Evolutionary conservation across 805 yeast species (phyloP).

Genomic region (Candida sithepensis): DNA sequence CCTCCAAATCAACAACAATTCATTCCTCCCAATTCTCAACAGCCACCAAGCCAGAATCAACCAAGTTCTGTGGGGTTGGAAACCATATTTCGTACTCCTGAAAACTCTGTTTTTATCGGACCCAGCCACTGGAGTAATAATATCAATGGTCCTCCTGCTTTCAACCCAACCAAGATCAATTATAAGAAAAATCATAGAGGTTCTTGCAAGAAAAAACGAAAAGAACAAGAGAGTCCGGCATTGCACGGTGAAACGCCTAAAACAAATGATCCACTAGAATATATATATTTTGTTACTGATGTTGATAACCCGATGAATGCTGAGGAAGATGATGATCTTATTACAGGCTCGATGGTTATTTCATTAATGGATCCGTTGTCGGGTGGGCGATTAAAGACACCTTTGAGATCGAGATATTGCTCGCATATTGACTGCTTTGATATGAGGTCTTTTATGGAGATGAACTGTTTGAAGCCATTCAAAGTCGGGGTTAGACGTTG

Average conservation of each 20-base stretch:
- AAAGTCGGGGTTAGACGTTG: slow-evolving; percentile 20
- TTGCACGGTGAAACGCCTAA: too few species aligned
- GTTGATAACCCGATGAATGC: neutral
- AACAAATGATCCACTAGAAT: neutral
- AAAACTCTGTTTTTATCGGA: neutral
- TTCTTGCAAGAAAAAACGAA: too few species aligned
- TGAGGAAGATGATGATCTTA: slow-evolving; percentile 28
- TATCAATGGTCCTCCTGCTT: neutral
- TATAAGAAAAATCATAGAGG: neutral
- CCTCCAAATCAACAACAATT: neutral
- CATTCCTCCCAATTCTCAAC: neutral
- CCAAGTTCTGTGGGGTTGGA: neutral
- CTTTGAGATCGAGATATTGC: slow-evolving; percentile 30
- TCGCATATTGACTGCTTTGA: slow-evolving; percentile 36
- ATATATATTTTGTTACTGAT: neutral
- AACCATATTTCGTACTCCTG: neutral
- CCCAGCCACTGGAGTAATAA: neutral
- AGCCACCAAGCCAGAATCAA: neutral
- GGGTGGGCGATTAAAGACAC: slow-evolving; percentile 26
- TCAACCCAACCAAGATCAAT: neutral
- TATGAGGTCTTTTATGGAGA: slow-evolving; percentile 25
- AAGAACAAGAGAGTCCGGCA: neutral
- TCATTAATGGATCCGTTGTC: slow-evolving; percentile 33
- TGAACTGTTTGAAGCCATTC: slow-evolving; percentile 29
- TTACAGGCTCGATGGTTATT: slow-evolving; percentile 26